Evolutionary conservation across 805 yeast genomes (phyloP), one percentile per base, ranked within the genome.

Genomic region (Cyberlindnera subsufficiens): DNA sequence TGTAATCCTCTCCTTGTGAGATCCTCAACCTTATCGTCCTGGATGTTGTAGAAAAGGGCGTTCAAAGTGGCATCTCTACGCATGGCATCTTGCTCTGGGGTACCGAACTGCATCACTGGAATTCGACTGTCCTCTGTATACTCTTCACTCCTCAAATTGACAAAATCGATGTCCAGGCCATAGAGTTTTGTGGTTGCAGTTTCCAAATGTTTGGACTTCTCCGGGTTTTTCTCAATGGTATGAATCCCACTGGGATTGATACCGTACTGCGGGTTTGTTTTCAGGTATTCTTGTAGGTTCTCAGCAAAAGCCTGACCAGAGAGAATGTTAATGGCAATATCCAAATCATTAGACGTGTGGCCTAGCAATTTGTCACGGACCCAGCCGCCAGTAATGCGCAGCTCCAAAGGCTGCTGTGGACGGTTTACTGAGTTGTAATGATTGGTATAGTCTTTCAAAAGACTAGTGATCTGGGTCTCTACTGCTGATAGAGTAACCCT

Each of bases 381-480:
- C 99, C 99, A 91, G 0, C 99, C 99, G 30, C 99, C 99, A 0
- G 97, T 90, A 51, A 93, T 86, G 46, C 99, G 63, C 13, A 86
- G 69, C 35, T 74, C 81, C 9, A 82, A 59, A n/a, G 44, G 41
- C 3, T 38, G 38, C 35, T 3, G 42, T 19, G 7, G 42, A 35
- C 6, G 35, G 15, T 6, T 17, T 43, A 37, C 36, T 40, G 43
- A 15, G 34, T 45, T 45, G 42, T 42, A 30, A 10, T 32, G 30
- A 15, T 32, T 36, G 54, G 49, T 54, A 71, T 68, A 76, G 30
- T 66, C 69, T 16, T 66, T 66, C 30, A 76, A 55, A 10, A 74
- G 49, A 31, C 56, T 49, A 30, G 67, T 55, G 49, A 76, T 71
- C 37, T 64, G 63, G 17, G 54, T 46, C 51, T 77, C 82, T 0